Percentiles rank a stretch among this genome's conserved stretches.
Evolutionary conservation across 768 basidiomycete species (phyloP).

Genomic region (Ramaria sp.): DNA sequence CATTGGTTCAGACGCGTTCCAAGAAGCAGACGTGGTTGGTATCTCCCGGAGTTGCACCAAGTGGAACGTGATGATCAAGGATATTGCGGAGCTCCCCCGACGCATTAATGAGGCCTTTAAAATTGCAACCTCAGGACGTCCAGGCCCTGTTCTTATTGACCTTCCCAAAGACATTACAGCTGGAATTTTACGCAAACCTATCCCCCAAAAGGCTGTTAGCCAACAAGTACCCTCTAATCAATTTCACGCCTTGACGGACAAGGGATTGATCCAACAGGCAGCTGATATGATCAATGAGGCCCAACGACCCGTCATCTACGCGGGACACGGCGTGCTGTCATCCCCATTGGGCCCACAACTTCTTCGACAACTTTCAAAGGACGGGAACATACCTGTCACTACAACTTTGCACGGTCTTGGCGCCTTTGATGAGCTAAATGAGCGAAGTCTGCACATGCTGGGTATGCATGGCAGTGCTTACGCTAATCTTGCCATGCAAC

Average conservation of each 20-base stretch:
- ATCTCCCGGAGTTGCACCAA: slow-evolving; percentile 97
- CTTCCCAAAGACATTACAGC: slow-evolving; percentile 99
- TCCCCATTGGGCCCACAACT: slow-evolving; percentile 74
- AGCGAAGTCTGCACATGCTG: slow-evolving; percentile 85
- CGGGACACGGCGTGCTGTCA: slow-evolving; percentile 82
- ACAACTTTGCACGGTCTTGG: slow-evolving; percentile 96
- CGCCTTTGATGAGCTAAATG: slow-evolving; percentile 83
- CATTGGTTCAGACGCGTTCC: slow-evolving; percentile 98
- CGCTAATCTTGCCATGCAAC: slow-evolving; percentile 96
- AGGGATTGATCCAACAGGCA: slow-evolving; percentile 63
- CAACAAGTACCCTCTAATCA: slow-evolving; percentile 72
- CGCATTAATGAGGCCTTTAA: slow-evolving; percentile 99
- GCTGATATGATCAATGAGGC: slow-evolving; percentile 89
- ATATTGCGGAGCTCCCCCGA: slow-evolving; percentile 86
- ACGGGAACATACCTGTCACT: slow-evolving; percentile 93
- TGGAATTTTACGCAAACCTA: slow-evolving; percentile 71
- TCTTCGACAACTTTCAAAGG: slow-evolving; percentile 63
- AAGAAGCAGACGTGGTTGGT: slow-evolving; percentile 94
- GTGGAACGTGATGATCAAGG: slow-evolving; percentile 99
- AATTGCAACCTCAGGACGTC: slow-evolving; percentile 93
- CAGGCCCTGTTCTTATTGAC: slow-evolving; percentile 96
- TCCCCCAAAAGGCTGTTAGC: slow-evolving; percentile 79
- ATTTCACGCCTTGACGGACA: slow-evolving; percentile 53
- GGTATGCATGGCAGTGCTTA: slow-evolving; percentile 98
- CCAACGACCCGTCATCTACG: slow-evolving; percentile 85